phyloP scores from a whole-genome alignment of 345 rosid genomes.

The Gossypium stocksii region DNA sequence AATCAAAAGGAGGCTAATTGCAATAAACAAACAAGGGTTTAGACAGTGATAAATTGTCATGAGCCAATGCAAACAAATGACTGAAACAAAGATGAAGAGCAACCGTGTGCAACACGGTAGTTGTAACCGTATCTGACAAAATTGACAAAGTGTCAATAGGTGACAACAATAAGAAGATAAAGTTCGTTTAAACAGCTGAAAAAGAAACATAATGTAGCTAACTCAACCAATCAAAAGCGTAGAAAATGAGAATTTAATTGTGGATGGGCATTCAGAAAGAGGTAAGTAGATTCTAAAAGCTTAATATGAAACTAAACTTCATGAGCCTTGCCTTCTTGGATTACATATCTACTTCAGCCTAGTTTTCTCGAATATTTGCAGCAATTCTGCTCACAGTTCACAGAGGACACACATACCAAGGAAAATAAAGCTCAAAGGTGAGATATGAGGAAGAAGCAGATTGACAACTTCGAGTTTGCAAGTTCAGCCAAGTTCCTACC shows the following conservation, averaged over 20 bases:
- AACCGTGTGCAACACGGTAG: background rate
- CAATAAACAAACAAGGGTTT: background rate
- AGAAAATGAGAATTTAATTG: background rate
- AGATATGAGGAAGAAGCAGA: background rate
- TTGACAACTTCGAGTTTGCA: background rate
- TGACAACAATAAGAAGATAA: background rate
- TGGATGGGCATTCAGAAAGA: no score
- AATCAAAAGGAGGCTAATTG: background rate
- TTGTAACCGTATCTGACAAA: background rate
- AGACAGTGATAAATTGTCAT: background rate
- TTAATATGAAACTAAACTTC: no score
- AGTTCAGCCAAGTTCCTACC: background rate
- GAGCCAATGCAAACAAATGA: background rate
- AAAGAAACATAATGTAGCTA: background rate
- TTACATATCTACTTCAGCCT: background rate
- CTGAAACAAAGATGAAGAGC: background rate
- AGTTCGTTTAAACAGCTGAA: background rate
- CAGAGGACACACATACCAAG: background rate
- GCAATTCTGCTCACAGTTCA: background rate
- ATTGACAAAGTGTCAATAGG: background rate
- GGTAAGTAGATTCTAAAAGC: no score
- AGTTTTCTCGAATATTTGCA: background rate
- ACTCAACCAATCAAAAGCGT: background rate
- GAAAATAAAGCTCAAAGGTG: background rate
- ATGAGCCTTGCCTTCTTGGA: no score